Conservation (phyloP, 768 basidiomycete species). For the Boletus reticulatus region DNA sequence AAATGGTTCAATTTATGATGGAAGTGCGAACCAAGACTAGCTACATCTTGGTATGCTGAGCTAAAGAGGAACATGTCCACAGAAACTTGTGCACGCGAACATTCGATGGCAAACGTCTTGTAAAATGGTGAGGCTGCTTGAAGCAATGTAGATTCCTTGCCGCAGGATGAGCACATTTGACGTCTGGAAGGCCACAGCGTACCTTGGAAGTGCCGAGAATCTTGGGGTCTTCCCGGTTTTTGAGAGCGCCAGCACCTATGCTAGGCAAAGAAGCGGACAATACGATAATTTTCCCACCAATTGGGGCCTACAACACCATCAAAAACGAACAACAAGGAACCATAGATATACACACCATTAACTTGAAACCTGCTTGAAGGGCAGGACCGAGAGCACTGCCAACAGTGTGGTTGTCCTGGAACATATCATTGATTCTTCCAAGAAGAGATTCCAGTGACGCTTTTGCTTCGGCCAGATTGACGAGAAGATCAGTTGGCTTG, state of each 20-base stretch:
- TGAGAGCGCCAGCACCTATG: conserved; percentile 85
- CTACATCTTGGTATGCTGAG: conserved; percentile 90
- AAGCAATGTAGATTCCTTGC: conserved; percentile 84
- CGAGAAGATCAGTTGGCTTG: conserved; percentile 93
- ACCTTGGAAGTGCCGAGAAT: conserved; percentile 93
- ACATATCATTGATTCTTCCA: conserved; percentile 90
- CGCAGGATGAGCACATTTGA: conserved; percentile 1
- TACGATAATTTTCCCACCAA: conserved; percentile 92
- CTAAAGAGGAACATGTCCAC: conserved; percentile 99
- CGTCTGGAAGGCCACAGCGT: not conserved
- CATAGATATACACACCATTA: conserved; percentile 61
- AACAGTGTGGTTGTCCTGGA: conserved; percentile 90
- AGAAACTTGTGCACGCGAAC: conserved; percentile 93
- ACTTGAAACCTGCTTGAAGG: conserved; percentile 91
- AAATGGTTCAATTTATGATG: not conserved
- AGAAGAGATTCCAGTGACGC: conserved; percentile 79
- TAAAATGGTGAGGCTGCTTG: conserved; percentile 95
- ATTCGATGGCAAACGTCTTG: conserved; percentile 98
- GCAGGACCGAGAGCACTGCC: conserved; percentile 95
- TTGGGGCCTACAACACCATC: conserved; percentile 57
- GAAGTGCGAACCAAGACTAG: conserved; percentile 66
- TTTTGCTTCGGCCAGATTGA: conserved; percentile 87
- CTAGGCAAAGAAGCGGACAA: conserved; percentile 85
- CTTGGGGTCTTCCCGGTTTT: conserved; percentile 96
- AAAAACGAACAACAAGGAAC: not conserved